phyloP scores from a whole-genome alignment of 2,329 filamentous ascomycete species.

The Aspergillus fijiensis region DNA sequence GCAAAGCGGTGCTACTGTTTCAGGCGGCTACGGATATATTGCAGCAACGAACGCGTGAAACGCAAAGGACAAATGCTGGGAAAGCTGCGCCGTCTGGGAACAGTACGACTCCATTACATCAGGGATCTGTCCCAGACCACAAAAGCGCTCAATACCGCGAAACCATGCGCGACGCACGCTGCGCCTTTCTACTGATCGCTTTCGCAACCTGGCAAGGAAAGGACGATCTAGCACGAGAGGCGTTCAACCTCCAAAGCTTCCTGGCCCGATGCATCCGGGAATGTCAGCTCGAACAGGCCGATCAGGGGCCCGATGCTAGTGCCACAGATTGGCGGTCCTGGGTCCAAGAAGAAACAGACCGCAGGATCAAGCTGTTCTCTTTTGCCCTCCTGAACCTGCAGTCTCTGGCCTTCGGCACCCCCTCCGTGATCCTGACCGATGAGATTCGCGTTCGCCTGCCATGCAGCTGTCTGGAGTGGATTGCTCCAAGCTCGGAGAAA shows the following conservation, averaged over 20 bases:
- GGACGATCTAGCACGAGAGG: constrained; percentile 21
- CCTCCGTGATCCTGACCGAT: constrained; percentile 25
- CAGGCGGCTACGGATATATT: constrained; percentile 41
- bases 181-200: constrained; percentile 18
- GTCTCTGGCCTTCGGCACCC: constrained; percentile 25
- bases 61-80: constrained; percentile 20
- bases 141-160: too few relatives aligned
- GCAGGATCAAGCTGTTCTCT: constrained; percentile 27
- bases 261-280: constrained; percentile 23
- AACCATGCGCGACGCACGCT: too few relatives aligned
- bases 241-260: constrained; percentile 24
- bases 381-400: constrained; percentile 30
- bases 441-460: constrained; percentile 30
- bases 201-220: constrained; percentile 29
- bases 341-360: constrained; percentile 23
- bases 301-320: background rate
- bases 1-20: constrained; percentile 34
- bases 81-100: constrained; percentile 63
- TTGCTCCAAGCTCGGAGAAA: constrained; percentile 18
- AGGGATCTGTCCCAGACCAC: background rate
- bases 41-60: too few relatives aligned
- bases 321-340: constrained; percentile 24
- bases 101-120: constrained; percentile 20
- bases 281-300: constrained; percentile 16
- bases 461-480: constrained; percentile 27